Base-by-base conservation (phyloP, 1,284 basidiomycete species). In the Ustilago bromivora region DNA sequence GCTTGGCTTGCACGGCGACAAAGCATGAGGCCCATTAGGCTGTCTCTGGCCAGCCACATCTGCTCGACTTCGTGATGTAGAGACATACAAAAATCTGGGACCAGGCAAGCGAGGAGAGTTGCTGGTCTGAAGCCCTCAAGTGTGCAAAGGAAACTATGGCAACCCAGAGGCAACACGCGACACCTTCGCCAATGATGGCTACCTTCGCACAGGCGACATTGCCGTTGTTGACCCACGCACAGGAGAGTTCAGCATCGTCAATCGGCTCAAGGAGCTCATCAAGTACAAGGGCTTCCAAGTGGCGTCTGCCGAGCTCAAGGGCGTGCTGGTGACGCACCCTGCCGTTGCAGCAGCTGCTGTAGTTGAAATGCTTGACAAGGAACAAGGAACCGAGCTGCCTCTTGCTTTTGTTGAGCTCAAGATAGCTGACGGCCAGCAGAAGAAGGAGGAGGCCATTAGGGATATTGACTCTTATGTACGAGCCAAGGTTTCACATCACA, bases 161-260 rank as follows among this genome's bases (percentile, higher is more conserved):
- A 79, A 79, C 23, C 56, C 59, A 3, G 57, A 64, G 15, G 81
- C 81, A 12, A 86, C 88, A 4, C 87, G 85, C 47, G 95, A 95
- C 15, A 91, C 94, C 17, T 86, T 98, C 83, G 93, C 71, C 17
- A n/a, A 59, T 8, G 82, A 83, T 47, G 73, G 81, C 35, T 84
- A 72, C 71, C 76, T 82, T 51, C 72, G 78, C 49, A 82, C 82
- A 8, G 83, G 83, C 5, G 83, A 84, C 53, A 71, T 84, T 59
- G 83, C 79, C 15, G 58, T 81, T n/a, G 55, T 65, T 31, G 66
- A 74, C 34, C 55, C 66, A 1, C 64, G 66, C 41, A 71, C 74
- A 1, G 72, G 63, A 31, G 57, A 69, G 54, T 76, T 84, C 51
- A 76, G 68, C 61, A 82, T 84, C 46, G 81, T 84, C 7, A 82